Evolutionary conservation across 306 rosid species (phyloP).

Genomic region (Prunus campanulata): DNA sequence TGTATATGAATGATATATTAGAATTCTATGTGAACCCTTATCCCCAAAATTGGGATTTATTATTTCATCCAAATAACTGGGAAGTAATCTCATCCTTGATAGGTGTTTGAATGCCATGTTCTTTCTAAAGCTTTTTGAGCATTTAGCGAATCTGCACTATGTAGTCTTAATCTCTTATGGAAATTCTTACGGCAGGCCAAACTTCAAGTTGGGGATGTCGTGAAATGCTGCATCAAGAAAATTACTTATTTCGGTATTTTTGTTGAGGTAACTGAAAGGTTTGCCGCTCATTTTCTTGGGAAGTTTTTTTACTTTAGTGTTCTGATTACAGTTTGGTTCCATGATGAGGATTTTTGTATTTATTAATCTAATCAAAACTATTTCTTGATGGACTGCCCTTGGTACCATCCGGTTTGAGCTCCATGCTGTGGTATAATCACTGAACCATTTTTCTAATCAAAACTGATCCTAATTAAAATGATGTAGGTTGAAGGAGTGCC

Average conservation of each 20-base stretch:
- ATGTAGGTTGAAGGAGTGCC: slow-evolving; percentile 79
- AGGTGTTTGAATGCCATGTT: background rate
- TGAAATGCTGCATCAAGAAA: slow-evolving; percentile 75
- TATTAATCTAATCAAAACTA: background rate
- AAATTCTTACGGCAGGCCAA: slow-evolving; percentile 57
- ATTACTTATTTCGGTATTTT: slow-evolving; percentile 90
- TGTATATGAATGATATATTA: background rate
- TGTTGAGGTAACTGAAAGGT: slow-evolving; percentile 65
- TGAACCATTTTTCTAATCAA: slow-evolving; percentile 10
- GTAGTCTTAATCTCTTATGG: slow-evolving; percentile 23
- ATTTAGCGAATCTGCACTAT: background rate
- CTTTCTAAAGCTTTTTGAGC: background rate
- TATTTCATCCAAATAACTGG: background rate
- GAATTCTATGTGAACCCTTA: background rate
- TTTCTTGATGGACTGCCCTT: background rate
- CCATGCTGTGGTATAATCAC: background rate
- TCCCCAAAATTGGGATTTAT: background rate
- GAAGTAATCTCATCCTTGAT: background rate
- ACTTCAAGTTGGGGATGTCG: slow-evolving; percentile 90
- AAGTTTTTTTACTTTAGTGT: slow-evolving; percentile 4
- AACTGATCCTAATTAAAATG: slow-evolving; percentile 17
- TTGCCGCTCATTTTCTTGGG: slow-evolving; percentile 17
- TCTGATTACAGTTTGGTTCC: background rate
- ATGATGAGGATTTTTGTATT: background rate
- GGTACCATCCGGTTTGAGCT: slow-evolving; percentile 1